A percentile compares a stretch with the other conserved stretches of the same genome.
These are phyloP conservation scores for Phytopythium vexans DNA, from an alignment of 352 stramenopile genomes.

Conservation along the genomic window DNA sequence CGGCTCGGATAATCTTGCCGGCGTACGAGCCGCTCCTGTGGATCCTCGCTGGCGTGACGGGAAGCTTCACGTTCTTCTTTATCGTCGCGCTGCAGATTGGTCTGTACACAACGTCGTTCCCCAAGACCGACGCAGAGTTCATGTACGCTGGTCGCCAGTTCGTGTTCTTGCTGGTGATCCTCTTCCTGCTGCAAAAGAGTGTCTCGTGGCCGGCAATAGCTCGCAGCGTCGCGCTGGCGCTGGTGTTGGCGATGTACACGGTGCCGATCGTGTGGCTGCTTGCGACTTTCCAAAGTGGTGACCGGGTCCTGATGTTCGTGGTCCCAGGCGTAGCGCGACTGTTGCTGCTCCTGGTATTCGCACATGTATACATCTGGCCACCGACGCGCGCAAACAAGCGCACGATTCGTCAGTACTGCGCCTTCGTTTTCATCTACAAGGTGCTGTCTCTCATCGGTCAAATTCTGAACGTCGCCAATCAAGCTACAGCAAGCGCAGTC, in stretches of 20 bases:
- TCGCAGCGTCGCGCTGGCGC: conserved; percentile 7
- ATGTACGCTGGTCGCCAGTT: conserved; percentile 12
- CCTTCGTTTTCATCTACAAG: too few species aligned
- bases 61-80: conserved; percentile 10
- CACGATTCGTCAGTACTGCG: not conserved
- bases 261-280: conserved; percentile 3
- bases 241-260: conserved; percentile 3
- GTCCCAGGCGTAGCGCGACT: too few species aligned
- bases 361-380: conserved; percentile 4
- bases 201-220: conserved; percentile 10
- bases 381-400: not conserved
- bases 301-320: too few species aligned
- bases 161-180: conserved; percentile 7
- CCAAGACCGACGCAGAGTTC: conserved; percentile 20
- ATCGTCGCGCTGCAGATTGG: conserved; percentile 3
- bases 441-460: conserved; percentile 25
- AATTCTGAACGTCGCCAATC: too few species aligned
- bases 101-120: conserved; percentile 8
- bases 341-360: not conserved
- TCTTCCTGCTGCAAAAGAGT: conserved; percentile 20
- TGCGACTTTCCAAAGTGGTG: not conserved
- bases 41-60: conserved; percentile 21
- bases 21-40: conserved; percentile 47
- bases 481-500: conserved; percentile 41
- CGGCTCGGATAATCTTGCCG: conserved; percentile 33